Percentiles rank a stretch among this genome's conserved stretches.
Conservation (phyloP, 2,329 filamentous ascomycete species). For the Hypoxylon sp. region DNA sequence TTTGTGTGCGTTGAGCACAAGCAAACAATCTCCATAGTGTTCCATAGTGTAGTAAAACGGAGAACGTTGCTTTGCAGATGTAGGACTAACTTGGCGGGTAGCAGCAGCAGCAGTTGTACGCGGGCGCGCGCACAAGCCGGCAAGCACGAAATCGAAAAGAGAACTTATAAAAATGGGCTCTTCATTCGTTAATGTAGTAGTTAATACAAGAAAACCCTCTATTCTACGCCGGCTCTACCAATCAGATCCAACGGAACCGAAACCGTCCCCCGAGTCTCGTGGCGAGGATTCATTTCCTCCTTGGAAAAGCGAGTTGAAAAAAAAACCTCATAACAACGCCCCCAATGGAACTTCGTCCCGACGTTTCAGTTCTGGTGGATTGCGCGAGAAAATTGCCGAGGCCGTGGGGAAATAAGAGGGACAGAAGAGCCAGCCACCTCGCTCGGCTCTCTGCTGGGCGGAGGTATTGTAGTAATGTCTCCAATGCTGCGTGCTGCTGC, state of each 20-base stretch:
- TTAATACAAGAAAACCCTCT: constrained; percentile 23
- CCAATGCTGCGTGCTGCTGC: constrained; percentile 6
- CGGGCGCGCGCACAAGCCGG: constrained; percentile 5
- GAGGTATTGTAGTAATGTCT: not conserved
- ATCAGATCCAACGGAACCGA: constrained; percentile 29
- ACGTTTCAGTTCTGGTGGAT: constrained; percentile 28
- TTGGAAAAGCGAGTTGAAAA: constrained; percentile 15
- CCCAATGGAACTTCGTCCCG: constrained; percentile 33
- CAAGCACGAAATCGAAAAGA: constrained; percentile 13
- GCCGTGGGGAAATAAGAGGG: constrained; percentile 13
- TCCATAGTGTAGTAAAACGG: not conserved
- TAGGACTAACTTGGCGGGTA: constrained; percentile 25
- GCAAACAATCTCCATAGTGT: not conserved
- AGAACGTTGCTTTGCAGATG: constrained; percentile 32
- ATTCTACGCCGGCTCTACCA: constrained; percentile 28
- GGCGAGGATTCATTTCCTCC: constrained; percentile 14
- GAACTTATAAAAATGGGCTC: constrained; percentile 15
- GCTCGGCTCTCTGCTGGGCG: not conserved
- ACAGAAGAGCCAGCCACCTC: not conserved
- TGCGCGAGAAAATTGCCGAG: constrained; percentile 2
- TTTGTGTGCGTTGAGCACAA: not conserved
- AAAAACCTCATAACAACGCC: constrained; percentile 22
- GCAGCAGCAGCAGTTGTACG: not conserved
- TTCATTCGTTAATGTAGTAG: constrained; percentile 29
- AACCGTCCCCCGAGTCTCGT: constrained; percentile 8